phyloP scores from a whole-genome alignment of 306 rosid species.

The Begonia loranthoides region DNA sequence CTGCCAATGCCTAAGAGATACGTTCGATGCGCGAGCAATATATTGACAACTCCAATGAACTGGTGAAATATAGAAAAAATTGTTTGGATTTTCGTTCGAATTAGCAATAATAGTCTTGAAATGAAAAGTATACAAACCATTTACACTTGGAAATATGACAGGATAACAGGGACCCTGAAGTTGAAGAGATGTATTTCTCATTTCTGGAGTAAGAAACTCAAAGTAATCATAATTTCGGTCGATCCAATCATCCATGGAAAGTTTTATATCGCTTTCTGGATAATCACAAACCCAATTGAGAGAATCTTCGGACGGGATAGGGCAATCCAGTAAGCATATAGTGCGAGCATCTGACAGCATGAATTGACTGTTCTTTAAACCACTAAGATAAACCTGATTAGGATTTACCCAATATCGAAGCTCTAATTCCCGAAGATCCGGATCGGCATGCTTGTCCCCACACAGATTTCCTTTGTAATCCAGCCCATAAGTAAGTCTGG shows the following conservation, averaged over 20 bases:
- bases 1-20: conserved; percentile 83
- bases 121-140: conserved; percentile 26
- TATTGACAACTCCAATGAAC: conserved; percentile 97
- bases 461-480: conserved; percentile 95
- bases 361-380: conserved; percentile 53
- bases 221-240: conserved; percentile 59
- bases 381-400: conserved; percentile 88
- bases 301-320: conserved; percentile 67
- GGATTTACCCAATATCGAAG: conserved; percentile 87
- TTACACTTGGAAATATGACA: conserved; percentile 89
- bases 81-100: too few relatives aligned
- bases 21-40: conserved; percentile 75
- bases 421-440: conserved; percentile 62
- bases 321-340: conserved; percentile 81
- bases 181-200: conserved; percentile 87
- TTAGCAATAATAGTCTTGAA: neutral
- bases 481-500: conserved; percentile 89
- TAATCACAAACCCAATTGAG: conserved; percentile 90
- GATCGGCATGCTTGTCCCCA: conserved; percentile 71
- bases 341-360: conserved; percentile 61
- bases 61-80: conserved; percentile 9
- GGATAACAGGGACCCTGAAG: conserved; percentile 99
- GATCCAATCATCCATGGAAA: conserved; percentile 63
- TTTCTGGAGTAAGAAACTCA: conserved; percentile 84
- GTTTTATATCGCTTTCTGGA: conserved; percentile 80